Percentiles rank a stretch among this genome's conserved stretches.
phyloP scores from a whole-genome alignment of 345 rosid genomes.

The Corymbia maculata region DNA sequence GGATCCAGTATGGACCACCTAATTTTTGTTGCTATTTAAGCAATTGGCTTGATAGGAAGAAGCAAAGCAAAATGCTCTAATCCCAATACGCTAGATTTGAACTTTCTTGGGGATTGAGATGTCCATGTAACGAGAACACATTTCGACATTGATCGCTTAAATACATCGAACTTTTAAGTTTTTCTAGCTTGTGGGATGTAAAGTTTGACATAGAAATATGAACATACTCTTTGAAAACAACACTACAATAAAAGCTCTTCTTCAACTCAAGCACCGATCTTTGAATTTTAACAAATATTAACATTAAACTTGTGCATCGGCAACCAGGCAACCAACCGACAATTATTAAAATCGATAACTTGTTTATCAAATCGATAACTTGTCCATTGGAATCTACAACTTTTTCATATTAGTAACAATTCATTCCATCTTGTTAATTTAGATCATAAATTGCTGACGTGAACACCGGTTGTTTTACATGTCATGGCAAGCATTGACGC shows the following conservation, averaged over 20 bases:
- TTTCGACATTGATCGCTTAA: background rate
- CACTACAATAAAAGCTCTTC: background rate
- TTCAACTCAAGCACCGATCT: too few relatives aligned
- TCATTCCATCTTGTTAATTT: too few relatives aligned
- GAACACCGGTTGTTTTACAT: too few relatives aligned
- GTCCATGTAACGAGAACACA: background rate
- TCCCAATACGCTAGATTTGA: background rate
- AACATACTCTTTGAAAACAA: background rate
- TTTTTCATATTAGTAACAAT: too few relatives aligned
- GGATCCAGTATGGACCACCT: background rate
- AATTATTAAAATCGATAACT: too few relatives aligned
- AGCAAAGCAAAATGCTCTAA: background rate
- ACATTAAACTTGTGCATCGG: too few relatives aligned
- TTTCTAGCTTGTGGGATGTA: background rate
- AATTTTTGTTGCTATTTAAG: background rate
- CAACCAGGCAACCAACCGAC: too few relatives aligned
- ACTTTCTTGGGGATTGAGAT: background rate
- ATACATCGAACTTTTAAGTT: background rate
- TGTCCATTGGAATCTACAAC: too few relatives aligned
- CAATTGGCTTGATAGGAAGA: background rate
- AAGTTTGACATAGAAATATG: background rate
- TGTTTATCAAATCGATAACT: too few relatives aligned
- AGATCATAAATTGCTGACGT: too few relatives aligned
- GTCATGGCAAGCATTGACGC: too few relatives aligned
- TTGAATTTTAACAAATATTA: too few relatives aligned